Evolutionary conservation across 2,329 filamentous ascomycete genomes (phyloP), one percentile per base, ranked within the genome.

Genomic region (Sporothrix schenckii): DNA sequence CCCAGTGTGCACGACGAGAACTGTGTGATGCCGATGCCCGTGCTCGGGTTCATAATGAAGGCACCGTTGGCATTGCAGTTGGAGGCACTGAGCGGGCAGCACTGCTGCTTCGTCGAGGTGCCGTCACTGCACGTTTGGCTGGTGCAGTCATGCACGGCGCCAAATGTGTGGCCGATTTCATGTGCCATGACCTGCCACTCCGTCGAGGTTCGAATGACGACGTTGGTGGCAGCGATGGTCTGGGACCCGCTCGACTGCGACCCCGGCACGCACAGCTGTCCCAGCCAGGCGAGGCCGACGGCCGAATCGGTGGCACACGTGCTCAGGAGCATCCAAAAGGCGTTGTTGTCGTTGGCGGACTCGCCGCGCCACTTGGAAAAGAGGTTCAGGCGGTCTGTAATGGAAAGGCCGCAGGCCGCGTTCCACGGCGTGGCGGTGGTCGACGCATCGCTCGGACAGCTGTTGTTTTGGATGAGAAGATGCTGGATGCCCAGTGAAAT

Each of bases 111-210:
- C 11, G 79, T 78, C 7, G 79, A 79, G 50, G 87, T 87, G 24
- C 87, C 84, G 71, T 92, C 85, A 7, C 77, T 76, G 78, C 94
- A 98, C 2, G 90, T 86, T n/a, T 80, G 73, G 0, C 83, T 78
- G 2, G 88, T 91, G 80, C 95, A 99, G 80, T 99, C 95, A 80
- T 99, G 95, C 11, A 97, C 93, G 5, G 94, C 95, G 60, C 94
- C 94, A 79, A 97, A 98, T 0, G 93, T 98, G 79, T 98, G 94
- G 0, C 94, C 94, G 3, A 90, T 90, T 80, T 98, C 94, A 78
- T 98, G 94, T 41, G 94, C 94, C 80, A 98, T 92, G 71, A 98
- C 91, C 79, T 97, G 93, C 94, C 94, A 98, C 78, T 97, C 94
- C 3, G 88, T 91, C 27, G 87, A 85, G 0, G 93, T 97, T 73